Conservation (phyloP, 2,329 filamentous ascomycete genomes). For the Gyromitra esculenta region DNA sequence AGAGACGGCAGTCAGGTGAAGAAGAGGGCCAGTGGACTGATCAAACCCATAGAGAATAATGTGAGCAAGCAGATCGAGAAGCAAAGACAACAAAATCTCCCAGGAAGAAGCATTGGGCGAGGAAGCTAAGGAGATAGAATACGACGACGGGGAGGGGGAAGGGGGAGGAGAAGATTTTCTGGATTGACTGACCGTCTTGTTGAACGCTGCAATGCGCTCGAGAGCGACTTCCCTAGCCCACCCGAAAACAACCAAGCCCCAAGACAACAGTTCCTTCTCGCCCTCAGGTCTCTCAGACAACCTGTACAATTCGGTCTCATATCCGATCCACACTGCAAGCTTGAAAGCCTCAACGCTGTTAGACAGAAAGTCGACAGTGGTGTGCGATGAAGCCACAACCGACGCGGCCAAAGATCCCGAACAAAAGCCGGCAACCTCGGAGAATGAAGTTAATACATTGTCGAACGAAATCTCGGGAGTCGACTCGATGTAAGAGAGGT, state of each 20-base stretch:
- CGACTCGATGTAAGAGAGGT: conserved; percentile 43
- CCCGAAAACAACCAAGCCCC: conserved; percentile 51
- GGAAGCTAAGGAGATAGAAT: conserved; percentile 26
- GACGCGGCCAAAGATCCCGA: conserved; percentile 45
- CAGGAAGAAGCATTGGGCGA: conserved; percentile 16
- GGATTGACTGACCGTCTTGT: conserved; percentile 40
- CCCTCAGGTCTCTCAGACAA: conserved; percentile 49
- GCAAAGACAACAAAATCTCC: conserved; percentile 7
- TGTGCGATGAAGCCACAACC: conserved; percentile 53
- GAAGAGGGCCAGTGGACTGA: conserved; percentile 22
- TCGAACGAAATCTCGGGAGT: conserved; percentile 41
- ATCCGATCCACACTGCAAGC: conserved; percentile 62
- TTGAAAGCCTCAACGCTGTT: conserved; percentile 62
- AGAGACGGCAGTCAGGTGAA: conserved; percentile 48
- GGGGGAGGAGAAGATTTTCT: conserved; percentile 1
- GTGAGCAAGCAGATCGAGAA: conserved; percentile 38
- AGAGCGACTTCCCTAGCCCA: conserved; percentile 48
- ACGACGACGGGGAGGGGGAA: conserved; percentile 28
- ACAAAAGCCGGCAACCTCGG: conserved; percentile 50
- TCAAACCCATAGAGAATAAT: conserved; percentile 10
- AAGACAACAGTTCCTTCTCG: conserved; percentile 46
- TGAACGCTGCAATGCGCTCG: conserved; percentile 44
- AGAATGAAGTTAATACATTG: conserved; percentile 20
- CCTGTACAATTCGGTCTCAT: conserved; percentile 61
- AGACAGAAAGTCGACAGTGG: conserved; percentile 62